Conservation (phyloP, 108 stramenopile species). For the Stephanodiscus minutulus region DNA sequence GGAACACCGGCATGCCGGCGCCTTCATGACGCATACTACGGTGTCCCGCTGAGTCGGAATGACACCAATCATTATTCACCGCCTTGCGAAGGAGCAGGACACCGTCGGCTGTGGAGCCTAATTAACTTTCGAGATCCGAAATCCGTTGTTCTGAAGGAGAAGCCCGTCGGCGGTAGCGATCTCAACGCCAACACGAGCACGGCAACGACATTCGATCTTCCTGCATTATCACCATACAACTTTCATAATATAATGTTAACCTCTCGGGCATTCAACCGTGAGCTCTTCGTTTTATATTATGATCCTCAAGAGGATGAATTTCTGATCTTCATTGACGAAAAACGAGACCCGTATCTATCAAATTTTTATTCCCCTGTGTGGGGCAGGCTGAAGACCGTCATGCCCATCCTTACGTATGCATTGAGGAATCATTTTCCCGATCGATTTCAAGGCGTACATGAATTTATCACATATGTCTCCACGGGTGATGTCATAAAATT, state of each 20-base stretch:
- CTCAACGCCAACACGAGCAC: background rate
- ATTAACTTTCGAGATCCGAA: slow-evolving; percentile 17
- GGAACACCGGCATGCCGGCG: too few species aligned
- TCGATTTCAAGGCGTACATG: slow-evolving; percentile 14
- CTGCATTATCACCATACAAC: slow-evolving; percentile 7
- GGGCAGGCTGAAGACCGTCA: slow-evolving; percentile 13
- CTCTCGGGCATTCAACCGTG: slow-evolving; percentile 16
- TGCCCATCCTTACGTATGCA: slow-evolving; percentile 28
- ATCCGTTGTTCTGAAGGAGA: slow-evolving; percentile 3
- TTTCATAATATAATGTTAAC: slow-evolving; percentile 19
- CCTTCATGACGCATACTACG: too few species aligned
- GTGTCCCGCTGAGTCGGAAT: too few species aligned
- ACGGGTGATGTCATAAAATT: slow-evolving; percentile 24
- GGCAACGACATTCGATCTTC: background rate
- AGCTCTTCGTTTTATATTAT: slow-evolving; percentile 29
- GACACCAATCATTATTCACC: too few species aligned
- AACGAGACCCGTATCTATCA: slow-evolving; percentile 5
- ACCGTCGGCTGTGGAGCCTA: too few species aligned
- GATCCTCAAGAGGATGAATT: slow-evolving; percentile 14
- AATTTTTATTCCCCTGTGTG: background rate
- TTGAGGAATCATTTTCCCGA: slow-evolving; percentile 25
- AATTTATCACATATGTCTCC: slow-evolving; percentile 20
- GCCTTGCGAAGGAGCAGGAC: too few species aligned
- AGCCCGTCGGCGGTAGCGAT: background rate
- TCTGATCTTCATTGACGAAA: slow-evolving; percentile 23